phyloP scores from a whole-genome alignment of 352 stramenopile genomes.

The Globisporangium radiosum region DNA sequence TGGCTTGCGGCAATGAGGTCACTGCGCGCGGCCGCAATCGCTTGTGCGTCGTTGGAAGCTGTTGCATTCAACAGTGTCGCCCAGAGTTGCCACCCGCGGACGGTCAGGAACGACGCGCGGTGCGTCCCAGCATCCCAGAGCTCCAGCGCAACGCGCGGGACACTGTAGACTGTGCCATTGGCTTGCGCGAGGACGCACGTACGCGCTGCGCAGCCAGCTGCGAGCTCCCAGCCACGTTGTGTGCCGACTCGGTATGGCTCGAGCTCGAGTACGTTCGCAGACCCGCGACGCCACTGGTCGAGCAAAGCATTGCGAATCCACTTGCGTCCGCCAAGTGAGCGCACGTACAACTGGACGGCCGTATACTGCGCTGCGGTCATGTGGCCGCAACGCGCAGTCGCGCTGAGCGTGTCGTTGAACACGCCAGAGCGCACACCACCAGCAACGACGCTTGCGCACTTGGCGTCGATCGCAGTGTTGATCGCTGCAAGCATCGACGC shows the following conservation, averaged over 20 bases:
- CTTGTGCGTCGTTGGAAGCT: constrained; percentile 8
- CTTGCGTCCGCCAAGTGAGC: constrained; percentile 5
- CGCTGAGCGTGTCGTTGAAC: constrained; percentile 37
- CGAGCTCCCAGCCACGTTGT: constrained; percentile 49
- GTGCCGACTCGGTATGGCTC: constrained; percentile 48
- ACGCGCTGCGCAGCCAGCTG: constrained; percentile 21
- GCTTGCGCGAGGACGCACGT: constrained; percentile 26
- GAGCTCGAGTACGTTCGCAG: constrained; percentile 32
- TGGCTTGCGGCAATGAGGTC: constrained; percentile 21
- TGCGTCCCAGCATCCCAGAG: constrained; percentile 34
- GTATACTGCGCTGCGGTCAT: constrained; percentile 28
- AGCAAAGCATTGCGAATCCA: constrained; percentile 45
- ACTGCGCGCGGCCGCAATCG: constrained; percentile 11
- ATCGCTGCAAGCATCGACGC: constrained; percentile 17
- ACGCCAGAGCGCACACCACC: constrained; percentile 35
- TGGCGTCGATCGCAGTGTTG: constrained; percentile 26
- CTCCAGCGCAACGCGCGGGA: constrained; percentile 31
- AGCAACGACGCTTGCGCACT: constrained; percentile 18
- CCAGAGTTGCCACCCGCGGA: constrained; percentile 37
- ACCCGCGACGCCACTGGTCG: constrained; percentile 61
- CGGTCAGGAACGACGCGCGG: constrained; percentile 34
- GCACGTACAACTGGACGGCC: constrained; percentile 33
- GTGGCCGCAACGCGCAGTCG: constrained; percentile 18
- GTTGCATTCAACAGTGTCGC: constrained; percentile 20
- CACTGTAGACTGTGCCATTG: constrained; percentile 29